Evolutionary conservation across 331 rosid genomes (phyloP), one percentile per base, ranked within the genome.

Genomic region (Cucumis variabilis): DNA sequence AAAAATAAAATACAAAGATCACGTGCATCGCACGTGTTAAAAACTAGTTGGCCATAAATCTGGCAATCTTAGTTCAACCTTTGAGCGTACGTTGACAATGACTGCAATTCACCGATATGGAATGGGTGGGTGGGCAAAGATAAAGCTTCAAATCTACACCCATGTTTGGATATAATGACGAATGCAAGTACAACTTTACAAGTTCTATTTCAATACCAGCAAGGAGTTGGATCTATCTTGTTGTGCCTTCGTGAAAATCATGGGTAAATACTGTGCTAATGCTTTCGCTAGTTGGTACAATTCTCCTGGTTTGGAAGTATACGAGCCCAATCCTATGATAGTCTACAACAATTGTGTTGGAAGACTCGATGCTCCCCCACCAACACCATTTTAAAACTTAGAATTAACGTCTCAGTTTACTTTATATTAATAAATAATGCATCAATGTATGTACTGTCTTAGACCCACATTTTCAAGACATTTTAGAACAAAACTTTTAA

Each of bases 111-210:
- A 77, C 41, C 65, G 11, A 77, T 77, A 48, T 77, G 65, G 83
- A 20, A 77, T 46, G 7, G 63, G 15, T 77, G 83, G 83, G 23
- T 77, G 3, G 41, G 50, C 17, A 15, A 48, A 0, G 63, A 77
- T 24, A 77, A n/a, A 48, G 65, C 21, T 21, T 0, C 2, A 5
- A 77, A 12, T 50, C 83, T 78, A 24, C 33, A 66, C 25, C 83
- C 83, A 1, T 78, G 83, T 50, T 78, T 78, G 7, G 83, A 78
- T 78, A 15, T 78, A 12, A 78, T 51, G 83, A 78, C 24, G 83
- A 78, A 44, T 16, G 83, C 63, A 78, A 7, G 63, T 77, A 19
- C 37, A 77, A 77, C 65, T 77, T 15, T 77, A 48, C 3, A n/a
- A 48, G 48, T 77, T n/a, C 16, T 7, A 77, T 13, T 76, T 76